phyloP scores from a whole-genome alignment of 2,329 filamentous ascomycete genomes.

The Aspergillus pseudoglaucus region DNA sequence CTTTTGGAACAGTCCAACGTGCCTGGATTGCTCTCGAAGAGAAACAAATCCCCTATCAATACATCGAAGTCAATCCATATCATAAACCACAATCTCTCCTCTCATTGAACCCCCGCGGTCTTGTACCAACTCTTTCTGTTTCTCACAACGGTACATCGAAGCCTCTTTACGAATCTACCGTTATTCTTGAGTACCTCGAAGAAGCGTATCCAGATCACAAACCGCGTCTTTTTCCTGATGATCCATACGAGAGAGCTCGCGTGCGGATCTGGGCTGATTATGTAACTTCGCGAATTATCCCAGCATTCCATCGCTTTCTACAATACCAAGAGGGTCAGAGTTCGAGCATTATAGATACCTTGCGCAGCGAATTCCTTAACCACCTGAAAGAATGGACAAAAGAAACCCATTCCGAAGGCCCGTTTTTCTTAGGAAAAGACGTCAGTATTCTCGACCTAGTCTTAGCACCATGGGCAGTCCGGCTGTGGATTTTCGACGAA shows the following conservation, averaged over 20 bases:
- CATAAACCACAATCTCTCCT: constrained; percentile 63
- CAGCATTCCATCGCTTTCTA: constrained; percentile 60
- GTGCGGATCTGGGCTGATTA: constrained; percentile 70
- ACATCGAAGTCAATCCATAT: constrained; percentile 73
- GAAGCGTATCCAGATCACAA: constrained; percentile 56
- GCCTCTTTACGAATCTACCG: constrained; percentile 64
- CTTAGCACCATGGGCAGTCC: constrained; percentile 65
- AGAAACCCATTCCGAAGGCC: constrained; percentile 57
- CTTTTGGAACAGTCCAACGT: constrained; percentile 64
- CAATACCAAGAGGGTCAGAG: constrained; percentile 36
- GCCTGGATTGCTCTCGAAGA: constrained; percentile 68
- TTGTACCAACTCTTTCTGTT: constrained; percentile 61
- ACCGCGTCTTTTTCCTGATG: constrained; percentile 51
- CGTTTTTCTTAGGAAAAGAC: constrained; percentile 60
- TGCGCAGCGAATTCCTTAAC: constrained; percentile 52
- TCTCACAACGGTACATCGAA: constrained; percentile 32
- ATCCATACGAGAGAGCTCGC: constrained; percentile 59
- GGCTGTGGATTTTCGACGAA: constrained; percentile 67
- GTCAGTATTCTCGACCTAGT: constrained; percentile 65
- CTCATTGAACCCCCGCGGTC: constrained; percentile 64
- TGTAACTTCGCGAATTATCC: constrained; percentile 59
- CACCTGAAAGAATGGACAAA: constrained; percentile 55
- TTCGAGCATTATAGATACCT: constrained; percentile 44
- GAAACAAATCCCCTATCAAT: constrained; percentile 67
- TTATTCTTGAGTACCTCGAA: constrained; percentile 70